Percentiles rank a stretch among this genome's conserved stretches.
Conservation (phyloP, 768 basidiomycete species). For the Tylopilus balloui region DNA sequence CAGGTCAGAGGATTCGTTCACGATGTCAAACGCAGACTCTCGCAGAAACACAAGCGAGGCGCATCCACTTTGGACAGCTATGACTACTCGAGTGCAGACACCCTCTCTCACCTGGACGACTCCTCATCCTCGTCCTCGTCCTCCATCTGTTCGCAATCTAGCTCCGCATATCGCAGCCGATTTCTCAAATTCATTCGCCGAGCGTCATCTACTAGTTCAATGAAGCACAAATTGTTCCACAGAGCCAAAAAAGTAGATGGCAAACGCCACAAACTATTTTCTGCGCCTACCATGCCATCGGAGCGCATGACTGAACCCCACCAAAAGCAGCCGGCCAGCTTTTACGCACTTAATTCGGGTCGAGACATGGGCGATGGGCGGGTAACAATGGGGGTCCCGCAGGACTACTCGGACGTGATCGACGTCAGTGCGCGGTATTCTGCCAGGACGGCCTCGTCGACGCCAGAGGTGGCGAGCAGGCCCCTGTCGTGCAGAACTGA, state of each 20-base stretch:
- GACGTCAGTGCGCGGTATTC: constrained; percentile 18
- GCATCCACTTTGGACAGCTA: constrained; percentile 10
- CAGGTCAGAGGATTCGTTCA: constrained; percentile 29
- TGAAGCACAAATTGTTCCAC: constrained; percentile 7
- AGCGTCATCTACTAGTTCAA: constrained; percentile 5
- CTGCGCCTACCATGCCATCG: constrained; percentile 9
- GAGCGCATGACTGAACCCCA: neutral
- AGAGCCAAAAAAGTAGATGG: constrained; percentile 2
- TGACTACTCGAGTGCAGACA: constrained; percentile 16
- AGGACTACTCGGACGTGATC: constrained; percentile 18
- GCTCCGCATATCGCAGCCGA: constrained; percentile 6
- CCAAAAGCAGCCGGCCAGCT: neutral
- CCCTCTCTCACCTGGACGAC: constrained; percentile 1
- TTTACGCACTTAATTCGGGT: neutral
- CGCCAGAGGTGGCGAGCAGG: neutral
- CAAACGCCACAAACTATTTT: constrained; percentile 19
- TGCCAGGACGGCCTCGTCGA: neutral
- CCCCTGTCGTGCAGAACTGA: neutral
- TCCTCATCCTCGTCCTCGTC: constrained; percentile 20
- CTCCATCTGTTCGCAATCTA: constrained; percentile 5
- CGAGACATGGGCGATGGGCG: neutral
- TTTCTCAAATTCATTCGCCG: constrained; percentile 16
- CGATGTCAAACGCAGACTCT: constrained; percentile 31
- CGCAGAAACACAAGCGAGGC: constrained; percentile 21
- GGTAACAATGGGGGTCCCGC: neutral